phyloP scores from a whole-genome alignment of 169 alveolate genomes.

The Plasmodium reichenowi region DNA sequence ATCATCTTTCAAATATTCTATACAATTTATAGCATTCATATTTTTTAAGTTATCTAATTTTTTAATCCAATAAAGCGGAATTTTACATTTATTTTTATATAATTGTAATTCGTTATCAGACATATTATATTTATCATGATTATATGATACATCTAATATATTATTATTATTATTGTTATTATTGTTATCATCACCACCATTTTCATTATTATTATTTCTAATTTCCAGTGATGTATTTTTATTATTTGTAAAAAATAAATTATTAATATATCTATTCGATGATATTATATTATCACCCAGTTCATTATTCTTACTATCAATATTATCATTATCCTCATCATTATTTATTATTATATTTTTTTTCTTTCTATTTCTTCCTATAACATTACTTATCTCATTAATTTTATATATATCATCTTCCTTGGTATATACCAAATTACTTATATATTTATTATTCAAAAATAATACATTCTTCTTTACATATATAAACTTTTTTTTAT shows the following conservation, averaged over 20 bases:
- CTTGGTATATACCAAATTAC: conserved; percentile 43
- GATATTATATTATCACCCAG: neutral
- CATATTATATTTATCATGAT: neutral
- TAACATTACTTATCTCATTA: conserved; percentile 1
- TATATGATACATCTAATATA: neutral
- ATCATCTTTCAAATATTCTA: conserved; percentile 66
- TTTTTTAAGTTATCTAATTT: conserved; percentile 68
- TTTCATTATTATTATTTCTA: neutral
- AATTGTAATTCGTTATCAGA: conserved; percentile 41
- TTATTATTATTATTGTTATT: conserved; percentile 2
- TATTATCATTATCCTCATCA: conserved; percentile 15
- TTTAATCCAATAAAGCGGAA: conserved; percentile 57
- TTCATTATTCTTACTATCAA: conserved; percentile 10
- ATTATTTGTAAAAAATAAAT: too few relatives aligned
- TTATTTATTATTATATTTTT: neutral
- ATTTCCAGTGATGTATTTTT: neutral
- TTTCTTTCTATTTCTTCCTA: neutral
- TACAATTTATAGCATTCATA: conserved; percentile 73
- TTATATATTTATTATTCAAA: conserved; percentile 22
- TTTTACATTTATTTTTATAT: conserved; percentile 41
- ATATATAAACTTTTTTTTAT: conserved; percentile 4
- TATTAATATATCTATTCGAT: neutral
- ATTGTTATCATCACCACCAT: neutral
- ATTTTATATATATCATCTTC: conserved; percentile 77
- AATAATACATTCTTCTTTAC: conserved; percentile 10